phyloP scores from a whole-genome alignment of 495 filamentous ascomycete species.

The Tuber brumale region DNA sequence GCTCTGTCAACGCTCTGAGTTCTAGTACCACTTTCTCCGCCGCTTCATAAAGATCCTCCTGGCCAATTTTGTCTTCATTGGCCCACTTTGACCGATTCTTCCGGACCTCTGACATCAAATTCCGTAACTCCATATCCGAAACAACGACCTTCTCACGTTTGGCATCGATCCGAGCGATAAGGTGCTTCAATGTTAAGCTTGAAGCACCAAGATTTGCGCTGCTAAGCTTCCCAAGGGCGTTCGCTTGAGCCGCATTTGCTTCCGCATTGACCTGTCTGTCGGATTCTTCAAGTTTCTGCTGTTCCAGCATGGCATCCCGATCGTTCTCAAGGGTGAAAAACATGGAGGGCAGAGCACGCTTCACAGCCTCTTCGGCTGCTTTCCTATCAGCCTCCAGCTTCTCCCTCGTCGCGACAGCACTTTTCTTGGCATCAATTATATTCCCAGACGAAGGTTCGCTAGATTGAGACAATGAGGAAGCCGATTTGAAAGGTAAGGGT shows the following conservation, averaged over 20 bases:
- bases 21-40: slow-evolving; percentile 92
- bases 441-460: slow-evolving; percentile 48
- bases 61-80: slow-evolving; percentile 89
- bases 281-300: slow-evolving; percentile 92
- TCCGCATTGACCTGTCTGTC: slow-evolving; percentile 94
- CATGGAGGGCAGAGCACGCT: slow-evolving; percentile 77
- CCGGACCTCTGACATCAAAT: slow-evolving; percentile 88
- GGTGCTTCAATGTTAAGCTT: slow-evolving; percentile 91
- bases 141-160: slow-evolving; percentile 80
- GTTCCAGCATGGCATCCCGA: slow-evolving; percentile 90
- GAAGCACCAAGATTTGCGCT: slow-evolving; percentile 92
- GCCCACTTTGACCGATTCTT: slow-evolving; percentile 99
- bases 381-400: slow-evolving; percentile 90
- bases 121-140: slow-evolving; percentile 84
- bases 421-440: slow-evolving; percentile 47
- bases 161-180: slow-evolving; percentile 89
- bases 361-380: slow-evolving; percentile 82
- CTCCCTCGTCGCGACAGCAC: slow-evolving; percentile 59
- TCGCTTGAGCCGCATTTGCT: slow-evolving; percentile 49
- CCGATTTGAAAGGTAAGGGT: slow-evolving; percentile 37
- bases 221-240: slow-evolving; percentile 66
- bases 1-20: slow-evolving; percentile 92
- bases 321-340: slow-evolving; percentile 96
- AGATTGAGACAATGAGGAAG: slow-evolving; percentile 33
- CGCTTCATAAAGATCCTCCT: slow-evolving; percentile 96